Base-by-base conservation (phyloP, 257 asterid species). In the Ilex aquifolium region DNA sequence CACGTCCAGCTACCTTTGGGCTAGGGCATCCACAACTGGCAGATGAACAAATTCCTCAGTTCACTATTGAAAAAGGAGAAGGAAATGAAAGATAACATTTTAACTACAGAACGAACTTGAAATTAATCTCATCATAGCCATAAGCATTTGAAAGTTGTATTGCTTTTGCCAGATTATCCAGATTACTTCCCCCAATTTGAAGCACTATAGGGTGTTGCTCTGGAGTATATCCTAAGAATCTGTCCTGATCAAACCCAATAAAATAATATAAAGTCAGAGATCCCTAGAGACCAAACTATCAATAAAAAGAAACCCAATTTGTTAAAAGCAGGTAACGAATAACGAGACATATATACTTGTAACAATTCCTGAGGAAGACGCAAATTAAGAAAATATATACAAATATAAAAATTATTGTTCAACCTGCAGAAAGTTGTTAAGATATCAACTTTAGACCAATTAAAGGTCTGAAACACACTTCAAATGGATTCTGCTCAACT, bases 21-120 rank as follows among this genome's bases (percentile, higher is more conserved):
- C 97, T 89, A 60, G 98, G 97, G 70, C 98, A 92, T 61, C 98
- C 98, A 71, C 98, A 92, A 68, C 98, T 92, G 89, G 66, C 17
- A 51, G 30, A 39, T 5, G 60, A 54, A 53, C 72, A 56, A 29
- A 11, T 53, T 60, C 27, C 69, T 61, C 65, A 68, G 69, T 62
- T 78, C 67, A 59, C 60, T 21, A 60, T 39, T 51, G 57, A 62
- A 51, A 59, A 30, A 68, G 62, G 48, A 63, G 65, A 63, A 27
- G n/a, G 29, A 52, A 36, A 36, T 36, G 7, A 36, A 7, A 17
- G 30, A 61, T 68, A 13, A 57, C 32, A 54, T 52, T 21, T 56
- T 12, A 32, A 55, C 57, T 53, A 67, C 64, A 57, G 32, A 76
- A 79, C 93, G 55, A 50, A 89, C 98, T 92, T 92, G 77, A 92